These are phyloP conservation scores for Syncephalastrum racemosum DNA, from an alignment of 371 early-diverging fungal species.

Conservation along the genomic window DNA sequence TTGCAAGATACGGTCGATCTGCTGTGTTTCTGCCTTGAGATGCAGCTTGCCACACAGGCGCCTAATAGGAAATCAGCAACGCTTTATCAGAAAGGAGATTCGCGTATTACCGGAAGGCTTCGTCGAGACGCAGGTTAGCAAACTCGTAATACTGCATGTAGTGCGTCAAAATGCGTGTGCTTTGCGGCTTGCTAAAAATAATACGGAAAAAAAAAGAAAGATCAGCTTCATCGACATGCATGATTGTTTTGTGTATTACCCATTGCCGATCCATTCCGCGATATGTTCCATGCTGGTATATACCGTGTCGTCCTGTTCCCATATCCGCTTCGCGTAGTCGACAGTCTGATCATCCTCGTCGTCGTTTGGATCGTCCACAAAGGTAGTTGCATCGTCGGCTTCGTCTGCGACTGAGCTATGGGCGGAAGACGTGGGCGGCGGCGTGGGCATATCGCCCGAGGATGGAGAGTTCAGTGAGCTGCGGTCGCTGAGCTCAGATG, in stretches of 20 bases:
- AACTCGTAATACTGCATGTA: slow-evolving; percentile 84
- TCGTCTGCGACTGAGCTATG: neutral
- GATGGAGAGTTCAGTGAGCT: no score
- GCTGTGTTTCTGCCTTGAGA: slow-evolving; percentile 90
- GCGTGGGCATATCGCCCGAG: no score
- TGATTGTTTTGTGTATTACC: slow-evolving; percentile 22
- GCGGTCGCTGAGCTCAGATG: neutral
- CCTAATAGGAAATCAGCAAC: slow-evolving; percentile 10
- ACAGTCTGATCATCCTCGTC: slow-evolving; percentile 4
- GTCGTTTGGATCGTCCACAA: neutral
- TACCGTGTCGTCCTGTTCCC: slow-evolving; percentile 42
- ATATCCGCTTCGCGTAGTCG: slow-evolving; percentile 35
- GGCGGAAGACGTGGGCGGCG: neutral
- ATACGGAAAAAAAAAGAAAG: neutral
- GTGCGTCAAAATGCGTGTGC: slow-evolving; percentile 53
- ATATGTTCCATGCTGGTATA: slow-evolving; percentile 29
- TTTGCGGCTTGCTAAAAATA: slow-evolving; percentile 43
- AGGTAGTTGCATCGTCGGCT: neutral
- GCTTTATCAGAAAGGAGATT: neutral
- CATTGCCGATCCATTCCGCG: slow-evolving; percentile 46
- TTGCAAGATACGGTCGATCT: slow-evolving; percentile 84
- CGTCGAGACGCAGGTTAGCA: slow-evolving; percentile 67
- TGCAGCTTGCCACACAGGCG: slow-evolving; percentile 75
- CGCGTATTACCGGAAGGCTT: slow-evolving; percentile 62
- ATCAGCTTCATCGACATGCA: neutral